A percentile compares a stretch with the other conserved stretches of the same genome.
Conservation (phyloP, 2,329 filamentous ascomycete genomes). For the Fusarium annulatum region DNA sequence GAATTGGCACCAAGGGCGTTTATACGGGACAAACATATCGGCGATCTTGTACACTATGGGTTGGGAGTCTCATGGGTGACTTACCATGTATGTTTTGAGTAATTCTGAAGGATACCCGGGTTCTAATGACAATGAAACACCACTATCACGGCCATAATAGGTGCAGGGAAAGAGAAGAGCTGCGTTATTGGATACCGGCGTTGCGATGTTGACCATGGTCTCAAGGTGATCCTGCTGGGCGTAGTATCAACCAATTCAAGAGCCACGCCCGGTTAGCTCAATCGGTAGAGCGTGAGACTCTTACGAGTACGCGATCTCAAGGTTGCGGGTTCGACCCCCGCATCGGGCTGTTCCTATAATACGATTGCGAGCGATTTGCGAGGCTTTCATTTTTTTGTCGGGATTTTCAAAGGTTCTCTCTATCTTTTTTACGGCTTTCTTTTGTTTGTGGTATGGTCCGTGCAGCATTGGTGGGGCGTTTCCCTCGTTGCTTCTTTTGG, state of each 20-base stretch:
- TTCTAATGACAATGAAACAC: constrained; percentile 33
- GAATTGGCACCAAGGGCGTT: constrained; percentile 26
- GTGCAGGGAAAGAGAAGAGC: background rate
- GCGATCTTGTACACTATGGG: constrained; percentile 33
- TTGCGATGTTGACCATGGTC: background rate
- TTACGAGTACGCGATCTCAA: constrained; percentile 62
- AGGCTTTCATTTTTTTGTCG: constrained; percentile 21
- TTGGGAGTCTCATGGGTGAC: constrained; percentile 21
- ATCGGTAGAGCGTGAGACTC: constrained; percentile 75
- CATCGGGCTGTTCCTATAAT: constrained; percentile 50
- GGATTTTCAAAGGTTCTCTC: background rate
- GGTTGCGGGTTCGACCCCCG: constrained; percentile 66
- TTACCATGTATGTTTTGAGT: constrained; percentile 16
- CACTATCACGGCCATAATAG: constrained; percentile 7
- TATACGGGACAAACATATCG: constrained; percentile 24
- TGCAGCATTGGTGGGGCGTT: constrained; percentile 6
- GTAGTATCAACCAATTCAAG: constrained; percentile 27
- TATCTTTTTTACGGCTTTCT: background rate
- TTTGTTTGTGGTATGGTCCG: constrained; percentile 3
- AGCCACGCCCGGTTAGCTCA: constrained; percentile 51
- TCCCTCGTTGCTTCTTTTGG: background rate
- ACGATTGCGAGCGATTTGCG: constrained; percentile 27
- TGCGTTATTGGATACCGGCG: background rate
- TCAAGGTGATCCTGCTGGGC: background rate
- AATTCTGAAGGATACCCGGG: constrained; percentile 35